These are phyloP conservation scores for Anethum foeniculum DNA, from an alignment of 140 eudicot species.

Conservation along the genomic window DNA sequence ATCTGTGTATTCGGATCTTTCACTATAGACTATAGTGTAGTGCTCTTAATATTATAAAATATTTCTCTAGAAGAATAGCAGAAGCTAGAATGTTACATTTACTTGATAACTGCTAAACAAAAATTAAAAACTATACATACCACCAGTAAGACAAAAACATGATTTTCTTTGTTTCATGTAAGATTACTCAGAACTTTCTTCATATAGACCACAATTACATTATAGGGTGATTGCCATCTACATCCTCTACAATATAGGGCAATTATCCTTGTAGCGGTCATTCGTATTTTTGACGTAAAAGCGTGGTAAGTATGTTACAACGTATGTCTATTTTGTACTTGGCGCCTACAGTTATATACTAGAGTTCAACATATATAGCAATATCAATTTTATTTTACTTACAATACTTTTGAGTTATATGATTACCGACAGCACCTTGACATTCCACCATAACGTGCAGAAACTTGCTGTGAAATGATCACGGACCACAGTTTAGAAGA, in stretches of 20 bases:
- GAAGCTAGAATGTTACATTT: not conserved
- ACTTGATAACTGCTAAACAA: not conserved
- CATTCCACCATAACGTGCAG: not conserved
- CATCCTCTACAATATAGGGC: not conserved
- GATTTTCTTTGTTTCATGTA: not conserved
- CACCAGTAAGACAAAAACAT: not conserved
- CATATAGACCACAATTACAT: not conserved
- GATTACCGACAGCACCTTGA: not conserved
- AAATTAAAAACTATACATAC: not conserved
- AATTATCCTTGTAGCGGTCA: no score
- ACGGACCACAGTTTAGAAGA: not conserved
- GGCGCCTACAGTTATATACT: not conserved
- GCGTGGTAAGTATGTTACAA: no score
- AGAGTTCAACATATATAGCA: not conserved
- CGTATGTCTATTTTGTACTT: no score
- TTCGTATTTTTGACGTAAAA: no score
- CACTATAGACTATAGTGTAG: not conserved
- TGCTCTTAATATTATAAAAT: not conserved
- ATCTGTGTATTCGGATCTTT: not conserved
- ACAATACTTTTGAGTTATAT: not conserved
- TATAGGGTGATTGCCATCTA: not conserved
- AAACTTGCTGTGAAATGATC: not conserved
- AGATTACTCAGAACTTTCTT: not conserved
- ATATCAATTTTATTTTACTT: not conserved
- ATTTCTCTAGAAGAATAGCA: not conserved